Percentiles rank a stretch among this genome's conserved stretches.
These are phyloP conservation scores for Omphalotus olearius DNA, from an alignment of 1,284 basidiomycete species.

Conservation along the genomic window DNA sequence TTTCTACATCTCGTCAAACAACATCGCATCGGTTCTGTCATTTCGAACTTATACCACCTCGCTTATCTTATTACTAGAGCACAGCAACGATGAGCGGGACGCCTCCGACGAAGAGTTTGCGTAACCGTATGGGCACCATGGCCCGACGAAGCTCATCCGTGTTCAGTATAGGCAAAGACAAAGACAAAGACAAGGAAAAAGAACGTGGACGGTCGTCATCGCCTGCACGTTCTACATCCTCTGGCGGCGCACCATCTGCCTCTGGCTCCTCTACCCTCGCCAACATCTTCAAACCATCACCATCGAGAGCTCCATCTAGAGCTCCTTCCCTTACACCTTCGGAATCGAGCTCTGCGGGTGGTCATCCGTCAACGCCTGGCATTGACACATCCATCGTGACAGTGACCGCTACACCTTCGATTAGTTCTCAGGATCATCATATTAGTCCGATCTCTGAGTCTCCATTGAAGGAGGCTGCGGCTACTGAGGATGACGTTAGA, in stretches of 20 bases:
- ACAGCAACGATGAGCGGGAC: neutral
- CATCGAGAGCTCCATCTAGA: neutral
- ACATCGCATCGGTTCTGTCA: no score
- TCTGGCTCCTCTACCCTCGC: neutral
- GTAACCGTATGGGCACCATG: neutral
- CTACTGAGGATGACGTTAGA: constrained; percentile 5
- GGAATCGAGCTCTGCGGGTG: neutral
- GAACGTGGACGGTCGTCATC: neutral
- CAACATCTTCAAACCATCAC: neutral
- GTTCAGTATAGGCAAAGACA: neutral
- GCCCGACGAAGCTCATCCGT: neutral
- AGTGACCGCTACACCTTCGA: neutral
- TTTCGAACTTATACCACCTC: neutral
- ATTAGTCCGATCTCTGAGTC: constrained; percentile 10
- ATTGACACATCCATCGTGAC: no score
- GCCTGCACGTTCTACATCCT: neutral
- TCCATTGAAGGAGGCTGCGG: constrained; percentile 8
- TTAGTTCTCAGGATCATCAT: neutral
- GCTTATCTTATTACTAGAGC: neutral
- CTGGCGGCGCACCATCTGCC: neutral
- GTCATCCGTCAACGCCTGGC: no score
- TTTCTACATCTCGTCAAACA: neutral
- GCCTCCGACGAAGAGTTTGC: neutral
- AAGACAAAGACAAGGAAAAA: no score
- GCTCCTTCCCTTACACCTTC: neutral